These are phyloP conservation scores for Candida tallmaniae DNA, from an alignment of 805 yeast genomes.

Conservation along the genomic window DNA sequence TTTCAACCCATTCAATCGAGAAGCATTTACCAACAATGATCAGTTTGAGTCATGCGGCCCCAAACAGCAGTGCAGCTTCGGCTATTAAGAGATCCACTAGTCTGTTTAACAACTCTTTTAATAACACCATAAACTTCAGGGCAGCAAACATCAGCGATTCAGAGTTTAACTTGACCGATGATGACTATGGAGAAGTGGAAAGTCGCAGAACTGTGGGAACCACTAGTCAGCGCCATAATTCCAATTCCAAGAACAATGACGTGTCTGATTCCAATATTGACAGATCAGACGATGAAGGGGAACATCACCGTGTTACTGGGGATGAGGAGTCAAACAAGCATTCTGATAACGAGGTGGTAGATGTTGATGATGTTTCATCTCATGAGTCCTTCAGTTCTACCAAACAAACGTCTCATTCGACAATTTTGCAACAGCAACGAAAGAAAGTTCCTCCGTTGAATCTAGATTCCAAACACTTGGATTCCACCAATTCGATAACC, in stretches of 20 bases:
- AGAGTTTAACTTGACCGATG: conserved; percentile 11
- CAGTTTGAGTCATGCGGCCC: neutral
- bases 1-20: conserved; percentile 10
- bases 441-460: neutral
- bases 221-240: neutral
- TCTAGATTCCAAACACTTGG: conserved; percentile 3
- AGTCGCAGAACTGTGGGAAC: conserved; percentile 1
- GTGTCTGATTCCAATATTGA: conserved; percentile 3
- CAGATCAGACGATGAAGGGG: conserved; percentile 8
- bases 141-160: conserved; percentile 22
- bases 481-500: conserved; percentile 11
- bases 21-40: neutral
- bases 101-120: conserved; percentile 7
- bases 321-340: conserved; percentile 11
- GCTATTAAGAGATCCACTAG: conserved; percentile 3
- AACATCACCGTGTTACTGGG: conserved; percentile 8
- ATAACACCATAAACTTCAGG: conserved; percentile 4
- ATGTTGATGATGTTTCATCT: conserved; percentile 14
- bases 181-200: conserved; percentile 9
- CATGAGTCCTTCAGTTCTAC: conserved; percentile 11
- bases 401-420: conserved; percentile 7
- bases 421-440: conserved; percentile 3
- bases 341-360: conserved; percentile 20
- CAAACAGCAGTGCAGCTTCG: neutral
- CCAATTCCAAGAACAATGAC: conserved; percentile 2